Conservation (phyloP, 192 early-diverging fungal species). For the Backusella parvicylindrica region DNA sequence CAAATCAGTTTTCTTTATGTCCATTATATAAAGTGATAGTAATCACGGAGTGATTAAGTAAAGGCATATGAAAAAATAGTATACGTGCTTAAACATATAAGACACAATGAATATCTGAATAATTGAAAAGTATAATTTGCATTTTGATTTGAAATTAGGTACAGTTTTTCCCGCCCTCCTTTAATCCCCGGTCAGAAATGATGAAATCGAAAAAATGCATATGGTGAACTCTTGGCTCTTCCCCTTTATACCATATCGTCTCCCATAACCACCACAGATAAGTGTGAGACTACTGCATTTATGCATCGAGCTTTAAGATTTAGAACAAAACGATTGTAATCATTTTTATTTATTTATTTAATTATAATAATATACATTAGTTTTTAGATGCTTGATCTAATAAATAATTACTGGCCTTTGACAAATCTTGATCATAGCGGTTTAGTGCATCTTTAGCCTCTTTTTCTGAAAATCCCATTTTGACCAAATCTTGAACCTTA, state of each 20-base stretch:
- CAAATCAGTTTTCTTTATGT: conserved; percentile 40
- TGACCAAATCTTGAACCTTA: conserved; percentile 47
- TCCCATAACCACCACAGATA: too few relatives aligned
- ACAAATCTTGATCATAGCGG: conserved; percentile 65
- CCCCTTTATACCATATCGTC: too few relatives aligned
- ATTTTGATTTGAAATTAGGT: too few relatives aligned
- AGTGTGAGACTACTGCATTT: background rate
- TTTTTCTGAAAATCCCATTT: conserved; percentile 67
- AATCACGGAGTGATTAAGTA: conserved; percentile 44
- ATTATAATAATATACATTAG: background rate
- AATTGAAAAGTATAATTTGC: too few relatives aligned
- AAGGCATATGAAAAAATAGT: too few relatives aligned
- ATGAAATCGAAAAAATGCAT: too few relatives aligned
- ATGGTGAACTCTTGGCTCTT: too few relatives aligned
- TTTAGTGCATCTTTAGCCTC: conserved; percentile 67
- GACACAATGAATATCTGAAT: too few relatives aligned
- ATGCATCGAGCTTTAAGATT: background rate
- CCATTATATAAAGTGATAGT: conserved; percentile 48
- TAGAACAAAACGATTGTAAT: background rate
- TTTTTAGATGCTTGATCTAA: conserved; percentile 46
- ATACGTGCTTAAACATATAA: too few relatives aligned
- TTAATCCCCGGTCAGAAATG: background rate
- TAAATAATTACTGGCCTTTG: conserved; percentile 69
- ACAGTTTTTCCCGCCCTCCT: background rate
- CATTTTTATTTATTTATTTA: background rate